A percentile compares a stretch with the other conserved stretches of the same genome.
Conservation (phyloP, 768 basidiomycete species). For the Boletus reticulatus region DNA sequence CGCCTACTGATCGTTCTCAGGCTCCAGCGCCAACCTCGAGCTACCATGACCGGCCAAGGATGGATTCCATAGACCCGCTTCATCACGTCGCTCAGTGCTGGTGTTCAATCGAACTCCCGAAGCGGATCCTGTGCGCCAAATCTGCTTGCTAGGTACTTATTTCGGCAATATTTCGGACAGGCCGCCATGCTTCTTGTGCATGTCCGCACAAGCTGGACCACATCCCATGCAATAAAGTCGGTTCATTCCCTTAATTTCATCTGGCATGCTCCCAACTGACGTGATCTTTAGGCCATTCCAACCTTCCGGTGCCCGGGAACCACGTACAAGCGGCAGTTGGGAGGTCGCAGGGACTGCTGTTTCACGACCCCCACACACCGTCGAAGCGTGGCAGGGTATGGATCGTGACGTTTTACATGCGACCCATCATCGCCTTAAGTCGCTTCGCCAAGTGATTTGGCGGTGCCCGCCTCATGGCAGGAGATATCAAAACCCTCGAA, state of each 20-base stretch:
- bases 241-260: constrained; percentile 24
- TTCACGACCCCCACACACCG: constrained; percentile 21
- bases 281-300: constrained; percentile 22
- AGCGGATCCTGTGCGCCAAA: not conserved
- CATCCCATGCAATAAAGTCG: constrained; percentile 5
- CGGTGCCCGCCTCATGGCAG: constrained; percentile 29
- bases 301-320: constrained; percentile 24
- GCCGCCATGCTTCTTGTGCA: constrained; percentile 25
- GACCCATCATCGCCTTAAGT: constrained; percentile 26
- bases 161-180: not conserved
- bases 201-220: constrained; percentile 22
- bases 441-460: constrained; percentile 27
- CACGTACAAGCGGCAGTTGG: constrained; percentile 23
- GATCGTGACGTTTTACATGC: constrained; percentile 21
- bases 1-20: not conserved
- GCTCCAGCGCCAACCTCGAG: not conserved
- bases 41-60: not conserved
- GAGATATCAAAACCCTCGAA: constrained; percentile 30
- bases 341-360: constrained; percentile 13
- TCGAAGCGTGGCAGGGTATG: constrained; percentile 31
- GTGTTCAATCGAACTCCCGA: not conserved
- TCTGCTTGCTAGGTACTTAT: not conserved
- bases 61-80: not conserved
- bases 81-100: not conserved
- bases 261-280: constrained; percentile 19